Evolutionary conservation across 371 early-diverging fungal species (phyloP), one percentile per base, ranked within the genome.

Genomic region (Saksenaea oblongispora): DNA sequence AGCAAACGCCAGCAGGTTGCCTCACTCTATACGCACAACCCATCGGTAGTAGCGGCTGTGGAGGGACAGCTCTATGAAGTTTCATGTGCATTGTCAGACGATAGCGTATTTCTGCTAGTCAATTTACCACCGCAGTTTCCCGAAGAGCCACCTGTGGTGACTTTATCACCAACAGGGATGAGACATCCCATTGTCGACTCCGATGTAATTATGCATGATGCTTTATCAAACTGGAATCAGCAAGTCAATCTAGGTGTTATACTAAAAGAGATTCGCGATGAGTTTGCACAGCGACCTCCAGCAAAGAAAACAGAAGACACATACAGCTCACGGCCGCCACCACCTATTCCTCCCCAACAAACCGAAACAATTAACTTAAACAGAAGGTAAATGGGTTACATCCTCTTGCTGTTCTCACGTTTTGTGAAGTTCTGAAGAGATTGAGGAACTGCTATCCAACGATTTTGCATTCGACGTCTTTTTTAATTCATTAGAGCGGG

Each of bases 181-280:
- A 61, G 78, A 17, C 87, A 87, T 67, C 81, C 84, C 15, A 84
- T 82, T 80, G 73, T 87, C 14, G 84, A 87, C 15, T 68, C 79
- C 11, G 80, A 80, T 55, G 78, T 79, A 13, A 73, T 87, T 55
- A 65, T 80, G 56, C 70, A 73, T 41, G 78, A 76, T 28, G 70
- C 69, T 27, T 60, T 76, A 28, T 59, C 58, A 14, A 54, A 57
- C 3, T 41, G 36, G 18, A 47, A 47, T 22, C 51, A 47, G 17
- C 73, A 71, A 35, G 69, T 74, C 7, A 80, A 76, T 61, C 64
- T 87, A 17, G 87, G 87, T 5, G 64, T 67, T 34, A 56, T 85
- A 31, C 75, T 85, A n/a, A 79, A 79, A 61, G 83, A 82, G 39
- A 82, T 87, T 44, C 67, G 71, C 1, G 70, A 82, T 39, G 83